Evolutionary conservation across 2,329 filamentous ascomycete species (phyloP).

Genomic region (Chlorencoelia australis): DNA sequence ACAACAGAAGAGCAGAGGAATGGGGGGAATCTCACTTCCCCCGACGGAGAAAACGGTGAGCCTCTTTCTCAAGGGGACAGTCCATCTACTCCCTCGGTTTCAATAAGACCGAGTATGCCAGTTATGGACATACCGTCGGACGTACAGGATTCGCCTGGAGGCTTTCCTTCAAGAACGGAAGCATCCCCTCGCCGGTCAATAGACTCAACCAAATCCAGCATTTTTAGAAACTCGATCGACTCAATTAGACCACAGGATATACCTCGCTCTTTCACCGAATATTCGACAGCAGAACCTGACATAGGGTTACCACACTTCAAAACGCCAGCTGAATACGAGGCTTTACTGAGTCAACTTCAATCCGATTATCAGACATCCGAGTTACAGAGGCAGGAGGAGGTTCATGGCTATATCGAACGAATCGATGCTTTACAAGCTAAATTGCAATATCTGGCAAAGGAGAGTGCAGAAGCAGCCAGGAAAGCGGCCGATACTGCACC

Average conservation of each 20-base stretch:
- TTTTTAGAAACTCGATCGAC: conserved; percentile 19
- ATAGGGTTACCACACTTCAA: conserved; percentile 7
- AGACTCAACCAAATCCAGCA: conserved; percentile 21
- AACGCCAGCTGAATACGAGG: conserved; percentile 29
- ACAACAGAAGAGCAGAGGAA: conserved; percentile 9
- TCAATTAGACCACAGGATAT: conserved; percentile 13
- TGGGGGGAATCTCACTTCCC: neutral
- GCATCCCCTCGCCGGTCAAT: conserved; percentile 17
- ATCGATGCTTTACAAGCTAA: conserved; percentile 91
- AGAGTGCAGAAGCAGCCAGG: conserved; percentile 66
- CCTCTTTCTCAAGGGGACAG: conserved; percentile 1
- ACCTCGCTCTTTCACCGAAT: conserved; percentile 24
- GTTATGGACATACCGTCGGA: neutral
- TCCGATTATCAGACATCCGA: conserved; percentile 23
- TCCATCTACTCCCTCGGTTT: conserved; percentile 14
- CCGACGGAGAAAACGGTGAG: neutral
- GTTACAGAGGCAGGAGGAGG: conserved; percentile 63
- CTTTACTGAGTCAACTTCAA: conserved; percentile 29
- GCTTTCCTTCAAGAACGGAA: conserved; percentile 14
- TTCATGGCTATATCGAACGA: conserved; percentile 73
- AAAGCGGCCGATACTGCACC: conserved; percentile 52
- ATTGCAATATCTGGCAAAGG: conserved; percentile 74
- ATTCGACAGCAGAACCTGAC: conserved; percentile 10
- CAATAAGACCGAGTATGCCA: conserved; percentile 9
- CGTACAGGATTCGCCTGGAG: conserved; percentile 7